These are phyloP conservation scores for Gamarada debralockiae DNA, from an alignment of 495 filamentous ascomycete genomes.

Conservation along the genomic window DNA sequence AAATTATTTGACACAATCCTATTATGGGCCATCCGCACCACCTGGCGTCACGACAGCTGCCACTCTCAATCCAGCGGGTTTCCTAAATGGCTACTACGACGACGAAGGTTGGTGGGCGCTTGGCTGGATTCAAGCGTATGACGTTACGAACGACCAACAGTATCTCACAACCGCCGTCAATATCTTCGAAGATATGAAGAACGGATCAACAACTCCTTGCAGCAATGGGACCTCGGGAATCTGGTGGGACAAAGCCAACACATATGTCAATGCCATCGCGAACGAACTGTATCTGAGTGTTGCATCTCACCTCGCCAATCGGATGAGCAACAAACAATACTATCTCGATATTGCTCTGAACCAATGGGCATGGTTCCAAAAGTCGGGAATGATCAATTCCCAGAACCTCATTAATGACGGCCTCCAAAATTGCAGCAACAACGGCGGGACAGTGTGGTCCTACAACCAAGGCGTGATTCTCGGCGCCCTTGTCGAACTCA, in stretches of 20 bases:
- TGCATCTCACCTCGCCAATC: conserved; percentile 70
- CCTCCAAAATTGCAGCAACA: conserved; percentile 62
- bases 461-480: conserved; percentile 83
- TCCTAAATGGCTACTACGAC: conserved; percentile 64
- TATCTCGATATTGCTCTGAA: conserved; percentile 54
- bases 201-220: conserved; percentile 47
- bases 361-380: conserved; percentile 67
- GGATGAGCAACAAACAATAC: conserved; percentile 39
- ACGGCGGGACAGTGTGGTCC: conserved; percentile 59
- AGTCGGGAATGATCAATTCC: conserved; percentile 59
- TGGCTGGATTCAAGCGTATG: conserved; percentile 61
- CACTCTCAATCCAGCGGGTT: conserved; percentile 29
- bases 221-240: conserved; percentile 57
- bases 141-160: conserved; percentile 47
- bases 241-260: conserved; percentile 61
- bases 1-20: conserved; percentile 10
- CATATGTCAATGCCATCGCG: conserved; percentile 66
- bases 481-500: conserved; percentile 66
- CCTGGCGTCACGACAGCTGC: background rate
- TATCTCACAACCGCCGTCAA: conserved; percentile 52
- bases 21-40: background rate
- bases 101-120: conserved; percentile 75
- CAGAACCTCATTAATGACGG: conserved; percentile 71
- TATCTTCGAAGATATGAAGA: conserved; percentile 60
- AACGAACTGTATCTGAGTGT: conserved; percentile 72